phyloP scores from a whole-genome alignment of 2,329 filamentous ascomycete genomes.

The Aureobasidium sp. region DNA sequence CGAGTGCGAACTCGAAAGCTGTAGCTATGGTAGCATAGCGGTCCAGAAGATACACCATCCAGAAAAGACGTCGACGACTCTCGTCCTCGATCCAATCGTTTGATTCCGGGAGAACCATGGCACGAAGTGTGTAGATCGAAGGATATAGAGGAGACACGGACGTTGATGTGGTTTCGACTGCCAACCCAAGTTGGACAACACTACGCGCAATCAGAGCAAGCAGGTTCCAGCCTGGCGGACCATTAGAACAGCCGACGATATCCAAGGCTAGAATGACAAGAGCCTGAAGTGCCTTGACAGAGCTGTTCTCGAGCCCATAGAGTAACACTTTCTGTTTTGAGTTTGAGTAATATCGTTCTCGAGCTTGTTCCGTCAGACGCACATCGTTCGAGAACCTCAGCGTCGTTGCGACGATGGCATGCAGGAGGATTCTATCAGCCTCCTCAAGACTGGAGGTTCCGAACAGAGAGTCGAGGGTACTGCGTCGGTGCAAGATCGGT shows the following conservation, averaged over 20 bases:
- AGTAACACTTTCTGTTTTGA: constrained; percentile 83
- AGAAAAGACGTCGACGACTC: constrained; percentile 75
- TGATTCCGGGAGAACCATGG: constrained; percentile 76
- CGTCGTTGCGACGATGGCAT: constrained; percentile 84
- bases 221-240: constrained; percentile 86
- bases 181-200: constrained; percentile 78
- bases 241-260: constrained; percentile 78
- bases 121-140: constrained; percentile 82
- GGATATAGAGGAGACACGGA: constrained; percentile 70
- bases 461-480: constrained; percentile 75
- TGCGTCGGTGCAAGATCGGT: constrained; percentile 79
- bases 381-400: constrained; percentile 74
- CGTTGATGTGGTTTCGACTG: constrained; percentile 74
- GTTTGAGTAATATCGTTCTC: constrained; percentile 67
- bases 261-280: constrained; percentile 81
- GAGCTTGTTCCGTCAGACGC: constrained; percentile 64
- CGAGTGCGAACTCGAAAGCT: constrained; percentile 83
- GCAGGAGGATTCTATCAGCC: constrained; percentile 72
- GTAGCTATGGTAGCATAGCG: constrained; percentile 86
- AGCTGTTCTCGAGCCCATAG: constrained; percentile 83
- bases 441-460: constrained; percentile 70
- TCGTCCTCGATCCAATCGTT: constrained; percentile 87
- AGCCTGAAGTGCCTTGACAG: constrained; percentile 79
- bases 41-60: constrained; percentile 90
- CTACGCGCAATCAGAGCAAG: constrained; percentile 82